These are phyloP conservation scores for Licmophora abbreviata DNA, from an alignment of 108 stramenopile species.

Conservation along the genomic window DNA sequence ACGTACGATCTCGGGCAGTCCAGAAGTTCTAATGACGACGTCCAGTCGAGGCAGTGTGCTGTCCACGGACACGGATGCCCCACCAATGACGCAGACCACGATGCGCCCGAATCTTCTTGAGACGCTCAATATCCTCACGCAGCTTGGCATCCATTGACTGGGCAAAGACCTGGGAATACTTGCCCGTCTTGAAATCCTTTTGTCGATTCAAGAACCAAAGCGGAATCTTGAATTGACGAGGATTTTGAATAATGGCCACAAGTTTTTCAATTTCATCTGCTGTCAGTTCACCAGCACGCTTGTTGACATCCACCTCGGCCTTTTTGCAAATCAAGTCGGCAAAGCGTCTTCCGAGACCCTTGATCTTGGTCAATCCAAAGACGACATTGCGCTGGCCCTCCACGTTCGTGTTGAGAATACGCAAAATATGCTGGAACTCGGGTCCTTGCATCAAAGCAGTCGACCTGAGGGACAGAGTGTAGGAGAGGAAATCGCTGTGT, in stretches of 20 bases:
- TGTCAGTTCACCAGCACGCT: constrained; percentile 98
- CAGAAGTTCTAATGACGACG: too few species aligned
- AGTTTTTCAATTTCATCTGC: constrained; percentile 99
- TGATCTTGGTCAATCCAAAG: constrained; percentile 97
- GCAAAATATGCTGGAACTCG: constrained; percentile 99
- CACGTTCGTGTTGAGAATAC: constrained; percentile 99
- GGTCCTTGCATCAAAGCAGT: constrained; percentile 87
- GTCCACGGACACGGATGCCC: constrained; percentile 98
- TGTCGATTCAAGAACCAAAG: constrained; percentile 99
- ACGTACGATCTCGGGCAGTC: constrained; percentile 36
- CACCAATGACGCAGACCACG: constrained; percentile 99
- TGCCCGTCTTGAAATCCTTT: constrained; percentile 99
- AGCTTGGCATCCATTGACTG: constrained; percentile 96
- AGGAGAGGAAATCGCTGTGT: not conserved
- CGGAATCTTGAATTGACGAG: constrained; percentile 98
- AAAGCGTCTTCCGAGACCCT: constrained; percentile 98
- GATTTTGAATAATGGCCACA: constrained; percentile 97
- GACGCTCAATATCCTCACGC: constrained; percentile 98
- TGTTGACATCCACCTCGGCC: constrained; percentile 98
- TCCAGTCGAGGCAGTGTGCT: constrained; percentile 99
- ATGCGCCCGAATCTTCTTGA: constrained; percentile 97
- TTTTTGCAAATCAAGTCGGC: constrained; percentile 99
- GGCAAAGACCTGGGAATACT: constrained; percentile 96
- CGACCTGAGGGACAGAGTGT: constrained; percentile 20
- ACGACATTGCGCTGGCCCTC: constrained; percentile 99